A percentile compares a stretch with the other conserved stretches of the same genome.
Conservation (phyloP, 2,329 filamentous ascomycete genomes). For the Knufia petricola region DNA sequence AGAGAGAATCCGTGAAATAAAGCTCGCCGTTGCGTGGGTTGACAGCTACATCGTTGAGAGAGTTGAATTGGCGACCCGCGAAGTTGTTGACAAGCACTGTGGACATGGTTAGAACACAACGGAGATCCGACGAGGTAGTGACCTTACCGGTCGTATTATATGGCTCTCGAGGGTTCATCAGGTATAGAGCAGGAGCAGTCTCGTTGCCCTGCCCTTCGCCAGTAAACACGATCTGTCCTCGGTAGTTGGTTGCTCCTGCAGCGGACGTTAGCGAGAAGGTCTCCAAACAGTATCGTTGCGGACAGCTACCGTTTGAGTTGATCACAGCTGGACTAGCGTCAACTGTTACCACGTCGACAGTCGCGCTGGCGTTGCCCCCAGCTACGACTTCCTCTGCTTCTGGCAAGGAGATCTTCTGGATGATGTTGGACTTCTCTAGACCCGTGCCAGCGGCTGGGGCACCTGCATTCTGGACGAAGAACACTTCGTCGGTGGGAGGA, state of each 20-base stretch:
- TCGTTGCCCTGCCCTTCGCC: conserved; percentile 42
- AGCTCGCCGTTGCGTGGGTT: conserved; percentile 20
- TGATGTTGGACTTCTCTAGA: conserved; percentile 42
- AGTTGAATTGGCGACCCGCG: conserved; percentile 40
- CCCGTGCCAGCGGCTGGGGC: conserved; percentile 40
- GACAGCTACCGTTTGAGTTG: conserved; percentile 33
- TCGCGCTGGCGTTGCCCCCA: conserved; percentile 30
- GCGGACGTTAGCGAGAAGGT: background rate
- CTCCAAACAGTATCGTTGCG: too few relatives aligned
- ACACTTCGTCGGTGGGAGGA: conserved; percentile 42
- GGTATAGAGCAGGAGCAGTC: conserved; percentile 32
- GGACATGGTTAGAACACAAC: too few relatives aligned
- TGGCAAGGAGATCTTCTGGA: conserved; percentile 41
- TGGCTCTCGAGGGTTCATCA: conserved; percentile 38
- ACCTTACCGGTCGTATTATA: conserved; percentile 42
- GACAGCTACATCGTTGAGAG: conserved; percentile 21
- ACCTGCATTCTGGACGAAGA: conserved; percentile 47
- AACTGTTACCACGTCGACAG: conserved; percentile 37
- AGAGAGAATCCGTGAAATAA: conserved; percentile 25
- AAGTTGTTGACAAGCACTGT: conserved; percentile 48
- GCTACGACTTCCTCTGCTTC: conserved; percentile 33
- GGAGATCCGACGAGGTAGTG: background rate
- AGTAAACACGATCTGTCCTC: conserved; percentile 40
- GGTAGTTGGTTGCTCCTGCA: conserved; percentile 43
- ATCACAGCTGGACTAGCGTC: conserved; percentile 36